Conservation (phyloP, 176 grass and related monocot species). For the Cocos nucifera region DNA sequence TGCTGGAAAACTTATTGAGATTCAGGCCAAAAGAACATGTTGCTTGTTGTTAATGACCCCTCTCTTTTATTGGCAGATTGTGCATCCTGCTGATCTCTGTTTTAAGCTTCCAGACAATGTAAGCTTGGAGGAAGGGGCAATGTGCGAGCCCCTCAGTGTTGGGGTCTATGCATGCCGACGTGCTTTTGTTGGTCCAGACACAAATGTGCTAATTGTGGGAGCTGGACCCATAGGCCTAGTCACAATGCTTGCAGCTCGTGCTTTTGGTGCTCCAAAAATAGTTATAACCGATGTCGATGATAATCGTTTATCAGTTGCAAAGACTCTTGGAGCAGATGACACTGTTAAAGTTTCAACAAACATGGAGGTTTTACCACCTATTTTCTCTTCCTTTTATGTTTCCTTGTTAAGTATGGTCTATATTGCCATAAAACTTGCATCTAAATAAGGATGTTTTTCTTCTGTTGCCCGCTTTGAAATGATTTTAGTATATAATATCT, state of each 20-base stretch:
- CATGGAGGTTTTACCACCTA: neutral
- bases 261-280: conserved; percentile 57
- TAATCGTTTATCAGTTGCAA: conserved; percentile 54
- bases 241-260: conserved; percentile 55
- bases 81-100: conserved; percentile 83
- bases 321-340: conserved; percentile 58
- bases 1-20: too few relatives aligned
- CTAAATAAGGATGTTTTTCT: too few relatives aligned
- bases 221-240: conserved; percentile 80
- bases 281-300: conserved; percentile 71
- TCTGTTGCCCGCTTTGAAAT: too few relatives aligned
- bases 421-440: too few relatives aligned
- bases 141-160: conserved; percentile 97
- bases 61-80: conserved; percentile 19
- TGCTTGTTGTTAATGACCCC: neutral
- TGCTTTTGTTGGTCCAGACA: conserved; percentile 57
- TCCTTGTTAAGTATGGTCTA: too few relatives aligned
- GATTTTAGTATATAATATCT: too few relatives aligned
- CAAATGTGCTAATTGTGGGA: conserved; percentile 59
- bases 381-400: conserved; percentile 2
- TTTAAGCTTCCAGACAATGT: conserved; percentile 85
- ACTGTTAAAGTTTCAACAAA: conserved; percentile 38
- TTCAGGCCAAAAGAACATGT: too few relatives aligned
- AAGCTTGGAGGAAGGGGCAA: conserved; percentile 80
- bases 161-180: conserved; percentile 80